phyloP scores from a whole-genome alignment of 805 yeast genomes.

The Candida vaughaniae region DNA sequence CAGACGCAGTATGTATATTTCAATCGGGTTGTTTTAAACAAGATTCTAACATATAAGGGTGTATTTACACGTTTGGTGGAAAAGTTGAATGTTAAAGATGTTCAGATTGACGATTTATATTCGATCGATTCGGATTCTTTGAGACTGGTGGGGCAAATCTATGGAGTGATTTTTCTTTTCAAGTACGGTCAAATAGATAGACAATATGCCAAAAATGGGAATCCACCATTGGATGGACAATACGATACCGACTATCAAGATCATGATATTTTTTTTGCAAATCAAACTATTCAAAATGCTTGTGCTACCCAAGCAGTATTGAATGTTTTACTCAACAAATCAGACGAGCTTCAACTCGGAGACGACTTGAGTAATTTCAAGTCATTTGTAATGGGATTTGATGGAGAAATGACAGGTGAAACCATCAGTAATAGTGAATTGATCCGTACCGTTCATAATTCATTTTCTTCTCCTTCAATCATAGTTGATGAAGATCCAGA shows the following conservation, averaged over 20 bases:
- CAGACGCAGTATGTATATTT: slow-evolving; percentile 50
- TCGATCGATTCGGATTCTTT: slow-evolving; percentile 48
- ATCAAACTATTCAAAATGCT: slow-evolving; percentile 64
- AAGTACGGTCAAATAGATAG: slow-evolving; percentile 50
- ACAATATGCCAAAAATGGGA: slow-evolving; percentile 23
- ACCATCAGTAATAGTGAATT: slow-evolving; percentile 57
- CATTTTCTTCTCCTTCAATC: slow-evolving; percentile 55
- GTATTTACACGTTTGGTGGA: slow-evolving; percentile 65
- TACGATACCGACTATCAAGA: slow-evolving; percentile 35
- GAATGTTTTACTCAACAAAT: slow-evolving; percentile 46
- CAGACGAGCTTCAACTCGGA: slow-evolving; percentile 43
- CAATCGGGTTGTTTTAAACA: too few relatives aligned
- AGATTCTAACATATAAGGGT: slow-evolving; percentile 34
- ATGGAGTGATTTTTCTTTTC: slow-evolving; percentile 64
- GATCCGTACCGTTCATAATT: slow-evolving; percentile 58
- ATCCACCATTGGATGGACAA: slow-evolving; percentile 44
- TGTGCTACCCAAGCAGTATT: slow-evolving; percentile 75
- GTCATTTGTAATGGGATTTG: slow-evolving; percentile 52
- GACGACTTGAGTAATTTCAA: slow-evolving; percentile 46
- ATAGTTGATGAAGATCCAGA: slow-evolving; percentile 44
- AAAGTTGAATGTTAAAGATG: slow-evolving; percentile 48
- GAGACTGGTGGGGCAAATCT: slow-evolving; percentile 38
- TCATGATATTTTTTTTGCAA: slow-evolving; percentile 54
- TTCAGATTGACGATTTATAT: slow-evolving; percentile 59
- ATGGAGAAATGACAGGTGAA: slow-evolving; percentile 58